These are phyloP conservation scores for Mycena galericulata DNA, from an alignment of 768 basidiomycete genomes.

Conservation along the genomic window DNA sequence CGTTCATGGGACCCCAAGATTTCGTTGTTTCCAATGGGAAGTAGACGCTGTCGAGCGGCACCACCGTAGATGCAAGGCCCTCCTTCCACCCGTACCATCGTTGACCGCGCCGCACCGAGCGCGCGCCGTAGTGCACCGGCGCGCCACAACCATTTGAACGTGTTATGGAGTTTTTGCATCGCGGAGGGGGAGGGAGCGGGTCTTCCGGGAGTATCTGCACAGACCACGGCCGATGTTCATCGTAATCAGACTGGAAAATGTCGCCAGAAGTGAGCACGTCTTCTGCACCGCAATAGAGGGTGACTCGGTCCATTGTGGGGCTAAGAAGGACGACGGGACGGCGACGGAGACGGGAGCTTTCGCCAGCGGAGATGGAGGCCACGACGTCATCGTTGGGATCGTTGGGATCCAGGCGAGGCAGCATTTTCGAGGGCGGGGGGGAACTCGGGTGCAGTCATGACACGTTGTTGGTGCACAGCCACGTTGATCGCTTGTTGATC, in stretches of 20 bases:
- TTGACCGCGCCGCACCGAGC: too few relatives aligned
- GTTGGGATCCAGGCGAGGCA: neutral
- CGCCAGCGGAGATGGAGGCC: too few relatives aligned
- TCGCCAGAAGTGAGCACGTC: neutral
- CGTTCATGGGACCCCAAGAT: too few relatives aligned
- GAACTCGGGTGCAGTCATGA: too few relatives aligned
- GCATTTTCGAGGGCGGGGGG: conserved; percentile 9
- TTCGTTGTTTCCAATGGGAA: too few relatives aligned
- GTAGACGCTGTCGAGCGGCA: too few relatives aligned
- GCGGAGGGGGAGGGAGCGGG: neutral
- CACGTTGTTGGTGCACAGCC: too few relatives aligned
- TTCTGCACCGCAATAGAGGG: conserved; percentile 9
- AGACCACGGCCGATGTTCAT: neutral
- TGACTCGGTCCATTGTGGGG: neutral
- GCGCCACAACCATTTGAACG: too few relatives aligned
- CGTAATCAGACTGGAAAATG: neutral
- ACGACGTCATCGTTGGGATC: neutral
- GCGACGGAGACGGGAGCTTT: conserved; percentile 2
- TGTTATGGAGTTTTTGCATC: neutral
- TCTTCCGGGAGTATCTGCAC: conserved; percentile 7
- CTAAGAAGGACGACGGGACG: conserved; percentile 2
- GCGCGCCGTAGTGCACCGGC: too few relatives aligned
- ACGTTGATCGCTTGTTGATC: too few relatives aligned
- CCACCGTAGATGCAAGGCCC: too few relatives aligned
- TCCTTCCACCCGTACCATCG: too few relatives aligned